These are phyloP conservation scores for Linderina pennispora DNA, from an alignment of 192 early-diverging fungal genomes.

Conservation along the genomic window DNA sequence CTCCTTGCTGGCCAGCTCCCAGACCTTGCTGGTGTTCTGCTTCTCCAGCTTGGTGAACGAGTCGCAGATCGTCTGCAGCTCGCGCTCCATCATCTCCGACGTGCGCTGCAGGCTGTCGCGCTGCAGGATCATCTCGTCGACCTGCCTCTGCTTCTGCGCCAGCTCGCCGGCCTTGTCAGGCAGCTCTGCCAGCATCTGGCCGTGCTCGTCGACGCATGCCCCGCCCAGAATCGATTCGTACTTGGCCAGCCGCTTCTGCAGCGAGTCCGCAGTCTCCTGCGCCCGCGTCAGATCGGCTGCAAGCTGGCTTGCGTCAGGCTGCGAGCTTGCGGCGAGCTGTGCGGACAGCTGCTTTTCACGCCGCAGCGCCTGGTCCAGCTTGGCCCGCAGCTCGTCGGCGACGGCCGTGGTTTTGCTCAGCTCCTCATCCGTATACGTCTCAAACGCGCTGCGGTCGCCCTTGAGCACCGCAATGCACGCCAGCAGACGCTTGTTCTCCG, in stretches of 20 bases:
- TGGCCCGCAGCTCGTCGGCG: slow-evolving; percentile 44
- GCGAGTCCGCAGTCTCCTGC: slow-evolving; percentile 13
- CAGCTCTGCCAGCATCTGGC: slow-evolving; percentile 9
- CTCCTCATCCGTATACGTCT: slow-evolving; percentile 48
- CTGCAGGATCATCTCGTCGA: slow-evolving; percentile 50
- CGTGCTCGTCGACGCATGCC: slow-evolving; percentile 14
- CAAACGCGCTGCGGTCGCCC: slow-evolving; percentile 48
- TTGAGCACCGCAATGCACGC: slow-evolving; percentile 41
- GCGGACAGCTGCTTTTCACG: slow-evolving; percentile 43
- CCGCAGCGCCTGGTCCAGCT: slow-evolving; percentile 44
- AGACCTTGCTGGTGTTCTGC: slow-evolving; percentile 72
- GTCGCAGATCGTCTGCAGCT: slow-evolving; percentile 52
- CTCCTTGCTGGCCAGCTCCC: slow-evolving; percentile 70
- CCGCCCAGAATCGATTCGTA: slow-evolving; percentile 40
- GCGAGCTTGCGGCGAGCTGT: slow-evolving; percentile 32
- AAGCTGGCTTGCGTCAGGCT: slow-evolving; percentile 18
- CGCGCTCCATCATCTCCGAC: slow-evolving; percentile 49
- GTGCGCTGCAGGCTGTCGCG: slow-evolving; percentile 50
- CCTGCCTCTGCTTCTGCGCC: slow-evolving; percentile 39
- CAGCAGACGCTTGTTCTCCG: slow-evolving; percentile 55
- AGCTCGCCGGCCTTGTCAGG: slow-evolving; percentile 21
- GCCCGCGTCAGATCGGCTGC: slow-evolving; percentile 25
- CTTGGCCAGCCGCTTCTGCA: slow-evolving; percentile 32
- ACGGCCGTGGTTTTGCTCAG: slow-evolving; percentile 44
- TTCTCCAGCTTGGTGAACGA: slow-evolving; percentile 77